Conservation (phyloP, 805 yeast species). For the Kurtzmaniella fragi region DNA sequence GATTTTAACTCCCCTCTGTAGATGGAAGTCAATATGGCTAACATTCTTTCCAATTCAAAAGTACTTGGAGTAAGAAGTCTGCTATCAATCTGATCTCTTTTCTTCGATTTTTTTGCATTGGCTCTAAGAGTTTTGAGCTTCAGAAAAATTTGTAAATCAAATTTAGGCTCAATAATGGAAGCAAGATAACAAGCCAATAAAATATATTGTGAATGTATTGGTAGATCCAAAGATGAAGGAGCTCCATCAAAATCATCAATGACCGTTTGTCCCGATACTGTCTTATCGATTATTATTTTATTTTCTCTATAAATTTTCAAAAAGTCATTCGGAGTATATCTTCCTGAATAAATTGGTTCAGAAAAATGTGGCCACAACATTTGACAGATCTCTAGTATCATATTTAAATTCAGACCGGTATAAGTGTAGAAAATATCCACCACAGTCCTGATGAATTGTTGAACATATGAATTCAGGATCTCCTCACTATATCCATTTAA, state of each 20-base stretch:
- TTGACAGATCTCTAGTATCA: slow-evolving; percentile 25
- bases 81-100: slow-evolving; percentile 47
- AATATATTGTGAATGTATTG: slow-evolving; percentile 62
- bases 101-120: slow-evolving; percentile 21
- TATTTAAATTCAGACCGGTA: slow-evolving; percentile 39
- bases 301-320: slow-evolving; percentile 29
- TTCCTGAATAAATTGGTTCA: slow-evolving; percentile 19
- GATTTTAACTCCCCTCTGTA: slow-evolving; percentile 38
- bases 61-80: slow-evolving; percentile 65
- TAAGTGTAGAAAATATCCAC: slow-evolving; percentile 42
- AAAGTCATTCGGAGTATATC: slow-evolving; percentile 22
- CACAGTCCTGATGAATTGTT: slow-evolving; percentile 38
- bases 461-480: slow-evolving; percentile 29
- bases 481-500: slow-evolving; percentile 5
- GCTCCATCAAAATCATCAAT: slow-evolving; percentile 23
- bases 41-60: slow-evolving; percentile 72
- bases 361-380: slow-evolving; percentile 32
- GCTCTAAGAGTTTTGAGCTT: slow-evolving; percentile 37
- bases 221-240: slow-evolving; percentile 43
- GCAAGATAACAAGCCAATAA: slow-evolving; percentile 80
- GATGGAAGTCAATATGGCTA: slow-evolving; percentile 76
- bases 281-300: slow-evolving; percentile 15
- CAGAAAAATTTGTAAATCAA: slow-evolving; percentile 69
- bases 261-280: too few species aligned
- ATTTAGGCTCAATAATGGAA: slow-evolving; percentile 65